Base-by-base conservation (phyloP, 805 yeast genomes). In the Cyberlindnera petersonii region DNA sequence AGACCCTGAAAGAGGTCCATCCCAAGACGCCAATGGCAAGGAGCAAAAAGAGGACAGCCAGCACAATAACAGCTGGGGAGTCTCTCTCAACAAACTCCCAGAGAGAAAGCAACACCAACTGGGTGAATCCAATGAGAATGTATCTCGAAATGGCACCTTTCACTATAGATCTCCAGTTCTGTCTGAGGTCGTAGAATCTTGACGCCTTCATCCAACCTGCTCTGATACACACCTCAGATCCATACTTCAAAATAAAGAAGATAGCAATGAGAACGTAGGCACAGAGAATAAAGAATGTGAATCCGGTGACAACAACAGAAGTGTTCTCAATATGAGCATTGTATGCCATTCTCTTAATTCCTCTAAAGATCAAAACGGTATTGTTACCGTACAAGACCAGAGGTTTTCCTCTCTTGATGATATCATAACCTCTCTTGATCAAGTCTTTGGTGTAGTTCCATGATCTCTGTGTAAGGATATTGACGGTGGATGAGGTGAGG, bases 51-150 rank as follows among this genome's bases (percentile, higher is more conserved):
- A 89, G 63, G 26, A 76, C 81, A 3, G 95, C 91, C 43, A 86
- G 64, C 5, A 86, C 88, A 42, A 89, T 77, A 22, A 89, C 87
- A 1, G 96, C 96, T 1, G 94, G 83, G 1, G 96, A 87, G 55
- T 89, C 96, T 37, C 73, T 65, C 53, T 72, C 72, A 7, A 82
- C 76, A 60, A 87, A 88, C 65, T 89, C 96, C 93, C 94, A 89
- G 39, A 88, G 68, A 9, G 95, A 79, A 42, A 89, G 71, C 37
- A 88, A 75, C 14, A 79, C 69, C 42, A 89, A 63, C 60, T 88
- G 95, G 3, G 94, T 79, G 61, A 86, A 87, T 0, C 95, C 96
- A 56, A 89, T 86, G 52, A 75, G 82, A 40, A 86, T 72, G 54
- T 87, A 83, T 59, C 94, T 75, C 48, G 86, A 72, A 37, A 89